Base-by-base conservation (phyloP, 2,329 filamentous ascomycete genomes). In the Aspergillus sp. region DNA sequence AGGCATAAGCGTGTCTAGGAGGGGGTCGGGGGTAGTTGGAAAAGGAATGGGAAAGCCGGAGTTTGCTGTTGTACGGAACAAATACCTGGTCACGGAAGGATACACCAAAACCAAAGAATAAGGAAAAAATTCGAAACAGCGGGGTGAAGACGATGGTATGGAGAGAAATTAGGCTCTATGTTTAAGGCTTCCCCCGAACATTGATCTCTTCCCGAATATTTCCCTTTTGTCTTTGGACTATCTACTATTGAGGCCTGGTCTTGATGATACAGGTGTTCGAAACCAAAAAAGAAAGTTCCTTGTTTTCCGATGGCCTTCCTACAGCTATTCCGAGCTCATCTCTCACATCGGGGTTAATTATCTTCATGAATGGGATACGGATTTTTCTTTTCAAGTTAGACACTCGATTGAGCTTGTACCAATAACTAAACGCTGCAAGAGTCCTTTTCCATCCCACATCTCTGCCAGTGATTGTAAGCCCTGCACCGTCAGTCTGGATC, bases 1-100 rank as follows among this genome's bases (percentile, higher is more conserved):
- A 76, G 59, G 70, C 74, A 60, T 78, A 75, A 64, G 58, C 53
- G 61, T 41, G 54, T 60, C 49, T 54, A 45, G 53, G 55, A 19
- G 52, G 57, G 51, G 42, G 44, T 50, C 47, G 51, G 49, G 44
- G 40, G 54, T 47, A 54, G 53, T 52, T 52, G 52, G 55, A 53
- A 58, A 55, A 54, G 55, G 53, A 60, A 63, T 54, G 58, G 59
- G 58, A 56, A 61, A 58, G 56, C 60, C 60, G 62, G 61, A 65
- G 60, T 65, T 65, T 60, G 58, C 55, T 61, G 54, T 57, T 57
- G 54, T 58, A 58, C 51, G 56, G 54, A 58, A 56, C 54, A 51
- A 55, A 56, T 56, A 58, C 54, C 54, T 58, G 51, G 54, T 57
- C 50, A 54, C 48, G 53, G 52, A 57, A 57, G 53, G 50, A 33